Conservation (phyloP, 78 protist genomes). For the Protostelium mycophagum region DNA sequence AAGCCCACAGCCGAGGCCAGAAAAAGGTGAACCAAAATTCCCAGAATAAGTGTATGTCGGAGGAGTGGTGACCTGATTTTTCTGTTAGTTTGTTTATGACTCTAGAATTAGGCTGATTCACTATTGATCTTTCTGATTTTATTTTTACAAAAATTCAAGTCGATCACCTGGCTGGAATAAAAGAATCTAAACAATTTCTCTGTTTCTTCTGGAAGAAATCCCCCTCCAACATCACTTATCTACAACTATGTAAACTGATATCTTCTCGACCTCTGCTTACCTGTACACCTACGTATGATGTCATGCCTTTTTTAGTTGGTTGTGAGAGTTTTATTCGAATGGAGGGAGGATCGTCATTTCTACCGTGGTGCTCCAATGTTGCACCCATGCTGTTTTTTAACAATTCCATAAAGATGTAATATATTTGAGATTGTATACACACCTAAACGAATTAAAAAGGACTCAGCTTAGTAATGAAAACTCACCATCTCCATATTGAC, state of each 20-base stretch:
- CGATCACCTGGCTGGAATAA: background rate
- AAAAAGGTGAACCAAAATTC: background rate
- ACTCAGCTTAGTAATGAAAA: background rate
- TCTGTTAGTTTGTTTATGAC: background rate
- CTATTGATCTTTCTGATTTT: no score
- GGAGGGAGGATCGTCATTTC: background rate
- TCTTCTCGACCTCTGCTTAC: background rate
- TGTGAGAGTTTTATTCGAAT: background rate
- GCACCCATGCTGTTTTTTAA: background rate
- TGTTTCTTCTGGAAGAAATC: background rate
- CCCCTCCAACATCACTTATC: background rate
- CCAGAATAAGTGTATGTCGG: background rate
- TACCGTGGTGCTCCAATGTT: background rate
- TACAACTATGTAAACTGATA: background rate
- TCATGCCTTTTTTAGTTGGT: background rate
- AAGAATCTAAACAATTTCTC: background rate
- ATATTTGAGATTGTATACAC: background rate
- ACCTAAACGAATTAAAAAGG: background rate
- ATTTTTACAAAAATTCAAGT: no score
- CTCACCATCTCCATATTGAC: background rate
- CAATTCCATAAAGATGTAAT: background rate
- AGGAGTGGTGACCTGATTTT: background rate
- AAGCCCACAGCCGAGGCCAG: background rate
- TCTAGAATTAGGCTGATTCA: no score
- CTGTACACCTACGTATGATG: background rate